Base-by-base conservation (phyloP, 805 yeast genomes). In the Starmerella stellata region DNA sequence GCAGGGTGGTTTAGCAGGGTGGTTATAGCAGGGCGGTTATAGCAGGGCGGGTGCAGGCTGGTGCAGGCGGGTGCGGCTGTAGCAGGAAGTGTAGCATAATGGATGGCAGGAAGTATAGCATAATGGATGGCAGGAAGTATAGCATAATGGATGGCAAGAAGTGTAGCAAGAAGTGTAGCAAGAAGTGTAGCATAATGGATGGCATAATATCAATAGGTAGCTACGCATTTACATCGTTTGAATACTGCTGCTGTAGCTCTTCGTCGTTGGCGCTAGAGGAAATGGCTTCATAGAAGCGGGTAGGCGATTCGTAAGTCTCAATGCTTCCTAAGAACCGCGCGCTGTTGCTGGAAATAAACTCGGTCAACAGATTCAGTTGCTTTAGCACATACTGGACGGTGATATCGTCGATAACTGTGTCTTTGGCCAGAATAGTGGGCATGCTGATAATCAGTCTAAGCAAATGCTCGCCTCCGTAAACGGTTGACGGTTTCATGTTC, bases 401-500 rank as follows among this genome's bases (percentile, higher is more conserved):
- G 41, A 74, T 75, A n/a, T 69, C 64, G 50, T 83, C 95, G 83
- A 83, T 78, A 7, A 74, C 61, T 3, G 42, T 16, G 1, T 93
- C 74, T 45, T 74, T 75, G 1, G 81, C 68, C 38, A 85, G 67
- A n/a, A 83, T 60, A 9, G 82, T 90, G 0, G 98, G 96, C 33
- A 90, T 58, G 1, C 79, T 64, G 14, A 80, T 76, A 46, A 83
- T 63, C 40, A 87, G 58, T 46, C 98, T 64, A 43, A 87, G 58
- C 28, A 90, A 60, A 57, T 85, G 95, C 49, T 80, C 85, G 1
- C 76, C 66, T 0, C 95, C 94, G 51, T 85, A 87, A 1, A 76
- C 54, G 2, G 66, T 63, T 42, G 68, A 54, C 23, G 35, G 35
- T 19, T 21, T 19, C 15, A 21, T 7, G 14, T 29, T 15, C 14